Base-by-base conservation (phyloP, 345 rosid species). In the Salix dunnii region DNA sequence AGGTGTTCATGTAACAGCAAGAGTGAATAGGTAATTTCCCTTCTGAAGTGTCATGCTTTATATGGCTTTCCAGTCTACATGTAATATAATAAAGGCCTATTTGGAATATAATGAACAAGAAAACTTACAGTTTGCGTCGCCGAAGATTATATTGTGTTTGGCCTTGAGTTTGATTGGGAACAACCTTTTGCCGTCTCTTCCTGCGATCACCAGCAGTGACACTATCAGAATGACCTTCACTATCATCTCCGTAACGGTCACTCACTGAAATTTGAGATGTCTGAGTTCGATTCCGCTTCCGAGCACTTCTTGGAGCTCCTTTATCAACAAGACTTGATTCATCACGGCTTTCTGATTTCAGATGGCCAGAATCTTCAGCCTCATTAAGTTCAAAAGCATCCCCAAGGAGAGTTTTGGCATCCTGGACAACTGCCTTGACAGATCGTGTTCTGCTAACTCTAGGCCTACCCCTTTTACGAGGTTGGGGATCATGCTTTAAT, bases 351-450 rank as follows among this genome's bases (percentile, higher is more conserved):
- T 82, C 89, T 79, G 85, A 77, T 77, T 77, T 84, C 67, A 74
- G 80, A 78, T 72, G 81, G 67, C 75, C 84, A 72, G 94, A 84
- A 76, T 91, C 89, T 79, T 89, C 87, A 7, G 83, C 78, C 48
- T 92, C 92, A 74, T 76, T 81, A 64, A 71, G 38, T 43, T 87
- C 87, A 28, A 89, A 49, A 55, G 87, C 86, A 72, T 85, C 87
- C 68, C 96, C 98, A 78, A 89, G 85, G 70, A 93, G 78, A 68
- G 87, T 86, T 77, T 90, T 88, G 6, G 91, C 96, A 66, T 93
- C 99, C 77, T 87, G 84, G 3, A 91, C 96, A 84, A 89, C 93
- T 53, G 83, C 92, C 86, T 93, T 96, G 72, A 93, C 88, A 69
- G 97, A 79, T 53, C 89, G 91, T 33, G 91, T 89, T 84, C 94